Evolutionary conservation across 2,329 filamentous ascomycete species (phyloP).

Genomic region (Penicillium olsonii): DNA sequence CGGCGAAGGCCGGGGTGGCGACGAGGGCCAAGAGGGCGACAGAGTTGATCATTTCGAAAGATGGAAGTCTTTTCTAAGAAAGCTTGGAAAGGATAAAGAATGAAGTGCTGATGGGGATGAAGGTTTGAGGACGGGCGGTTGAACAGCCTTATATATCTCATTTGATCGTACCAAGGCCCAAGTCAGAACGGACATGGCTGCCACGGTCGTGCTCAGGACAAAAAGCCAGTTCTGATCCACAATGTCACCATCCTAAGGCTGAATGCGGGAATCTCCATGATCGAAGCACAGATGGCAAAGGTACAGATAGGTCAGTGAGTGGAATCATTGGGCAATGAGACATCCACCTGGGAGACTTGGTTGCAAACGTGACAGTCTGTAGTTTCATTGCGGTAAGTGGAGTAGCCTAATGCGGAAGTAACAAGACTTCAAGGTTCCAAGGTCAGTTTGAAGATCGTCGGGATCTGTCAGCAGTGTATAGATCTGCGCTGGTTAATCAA

Average conservation of each 20-base stretch:
- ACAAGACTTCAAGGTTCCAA: background rate
- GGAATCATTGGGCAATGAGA: constrained; percentile 16
- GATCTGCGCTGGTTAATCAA: background rate
- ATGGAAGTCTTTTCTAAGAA: constrained; percentile 17
- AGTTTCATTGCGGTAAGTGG: constrained; percentile 26
- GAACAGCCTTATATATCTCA: constrained; percentile 30
- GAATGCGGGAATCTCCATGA: constrained; percentile 16
- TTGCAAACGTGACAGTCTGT: constrained; percentile 32
- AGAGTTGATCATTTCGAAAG: constrained; percentile 39
- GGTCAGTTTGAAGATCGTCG: background rate
- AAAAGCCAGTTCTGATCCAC: constrained; percentile 25
- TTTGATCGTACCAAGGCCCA: constrained; percentile 1
- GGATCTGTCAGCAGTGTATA: background rate
- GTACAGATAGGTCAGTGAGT: constrained; percentile 16
- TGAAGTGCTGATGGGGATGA: constrained; percentile 19
- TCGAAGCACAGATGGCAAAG: constrained; percentile 21
- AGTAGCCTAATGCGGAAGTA: constrained; percentile 23
- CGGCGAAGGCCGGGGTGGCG: constrained; percentile 37
- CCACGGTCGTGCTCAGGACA: constrained; percentile 31
- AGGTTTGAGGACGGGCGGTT: constrained; percentile 5
- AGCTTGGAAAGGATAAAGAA: constrained; percentile 25
- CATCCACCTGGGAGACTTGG: constrained; percentile 10
- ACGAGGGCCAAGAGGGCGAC: constrained; percentile 38
- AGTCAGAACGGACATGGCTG: constrained; percentile 23
- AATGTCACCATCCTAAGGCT: constrained; percentile 17